Evolutionary conservation across 352 stramenopile species (phyloP), one percentile per base, ranked within the genome.

Genomic region (Phytophthora brassicae): DNA sequence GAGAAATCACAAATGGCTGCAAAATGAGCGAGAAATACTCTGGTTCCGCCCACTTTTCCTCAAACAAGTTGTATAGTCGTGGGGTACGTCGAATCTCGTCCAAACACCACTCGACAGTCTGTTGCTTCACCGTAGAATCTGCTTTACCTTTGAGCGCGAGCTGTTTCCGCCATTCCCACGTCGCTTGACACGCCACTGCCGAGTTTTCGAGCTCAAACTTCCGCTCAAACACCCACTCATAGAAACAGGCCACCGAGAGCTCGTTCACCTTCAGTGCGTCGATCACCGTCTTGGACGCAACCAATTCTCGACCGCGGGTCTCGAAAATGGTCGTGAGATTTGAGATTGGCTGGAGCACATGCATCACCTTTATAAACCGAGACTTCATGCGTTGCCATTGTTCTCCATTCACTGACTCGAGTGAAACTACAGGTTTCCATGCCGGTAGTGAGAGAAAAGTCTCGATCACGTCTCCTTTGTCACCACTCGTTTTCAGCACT

Each of bases 1-100:
- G 62, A 0, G 67, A 75, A 31, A 75, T 55, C 23, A 75, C 7
- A 17, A 75, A 75, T 9, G 67, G 67, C 23, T 75, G 67, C 39
- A 75, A 39, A 56, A 75, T 69, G 47, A 75, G 67, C 35, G 67
- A 75, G 14, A 69, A 75, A 24, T 60, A 75, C 39, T 75, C 67
- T 3, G 62, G 53, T 35, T 71, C 57, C 12, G 33, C 38, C 67
- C 67, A 75, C 20, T 72, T 65, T 1, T 68, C 56, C 13, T 45
- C 36, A 54, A 75, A 75, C 6, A 75, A 22, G 9, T 71, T 36
- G 31, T 66, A 75, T 39, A 75, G 17, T 17, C 43, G 19, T 39
- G 62, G 56, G 6, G 62, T 75, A 0, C 38, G 42, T 35, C 52
- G 47, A 29, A 75, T 60, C 33, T 75, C 62, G 0, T 64, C 43